Evolutionary conservation across 495 filamentous ascomycete species (phyloP).

Genomic region (Trichoderma gamsii): DNA sequence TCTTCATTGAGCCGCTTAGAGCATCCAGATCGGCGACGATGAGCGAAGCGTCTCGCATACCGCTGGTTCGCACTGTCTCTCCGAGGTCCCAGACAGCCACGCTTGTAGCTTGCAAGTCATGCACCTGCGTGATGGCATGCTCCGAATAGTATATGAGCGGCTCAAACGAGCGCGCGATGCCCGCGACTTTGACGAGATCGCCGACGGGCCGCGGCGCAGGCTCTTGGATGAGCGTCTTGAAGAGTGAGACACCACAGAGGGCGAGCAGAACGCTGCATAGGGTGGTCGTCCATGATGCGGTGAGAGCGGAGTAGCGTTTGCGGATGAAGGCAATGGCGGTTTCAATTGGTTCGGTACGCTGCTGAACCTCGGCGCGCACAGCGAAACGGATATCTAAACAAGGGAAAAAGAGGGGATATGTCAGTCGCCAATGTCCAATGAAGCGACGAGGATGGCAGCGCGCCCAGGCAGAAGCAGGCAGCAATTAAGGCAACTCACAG

Average conservation of each 20-base stretch:
- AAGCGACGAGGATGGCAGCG: neutral
- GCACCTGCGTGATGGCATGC: conserved; percentile 75
- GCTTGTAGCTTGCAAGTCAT: conserved; percentile 78
- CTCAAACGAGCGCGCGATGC: conserved; percentile 81
- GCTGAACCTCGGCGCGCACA: conserved; percentile 77
- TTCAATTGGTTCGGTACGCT: conserved; percentile 78
- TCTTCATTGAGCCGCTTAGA: conserved; percentile 74
- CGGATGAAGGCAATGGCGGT: conserved; percentile 60
- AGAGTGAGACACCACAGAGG: conserved; percentile 52
- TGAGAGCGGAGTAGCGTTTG: conserved; percentile 47
- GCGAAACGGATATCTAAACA: conserved; percentile 76
- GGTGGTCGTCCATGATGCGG: conserved; percentile 61
- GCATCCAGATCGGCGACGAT: conserved; percentile 81
- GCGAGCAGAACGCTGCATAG: conserved; percentile 48
- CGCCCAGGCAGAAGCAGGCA: neutral
- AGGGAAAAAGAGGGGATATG: neutral
- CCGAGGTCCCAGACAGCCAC: conserved; percentile 89
- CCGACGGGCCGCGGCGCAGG: conserved; percentile 63
- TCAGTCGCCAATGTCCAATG: neutral
- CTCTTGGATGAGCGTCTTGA: conserved; percentile 63
- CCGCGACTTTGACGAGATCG: conserved; percentile 83
- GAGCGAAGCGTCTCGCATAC: conserved; percentile 79
- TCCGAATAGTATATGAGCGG: conserved; percentile 89
- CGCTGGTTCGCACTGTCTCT: conserved; percentile 78
- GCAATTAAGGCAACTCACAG: conserved; percentile 15